Evolutionary conservation across 306 rosid genomes (phyloP).

Genomic region (Prunus mongolica): DNA sequence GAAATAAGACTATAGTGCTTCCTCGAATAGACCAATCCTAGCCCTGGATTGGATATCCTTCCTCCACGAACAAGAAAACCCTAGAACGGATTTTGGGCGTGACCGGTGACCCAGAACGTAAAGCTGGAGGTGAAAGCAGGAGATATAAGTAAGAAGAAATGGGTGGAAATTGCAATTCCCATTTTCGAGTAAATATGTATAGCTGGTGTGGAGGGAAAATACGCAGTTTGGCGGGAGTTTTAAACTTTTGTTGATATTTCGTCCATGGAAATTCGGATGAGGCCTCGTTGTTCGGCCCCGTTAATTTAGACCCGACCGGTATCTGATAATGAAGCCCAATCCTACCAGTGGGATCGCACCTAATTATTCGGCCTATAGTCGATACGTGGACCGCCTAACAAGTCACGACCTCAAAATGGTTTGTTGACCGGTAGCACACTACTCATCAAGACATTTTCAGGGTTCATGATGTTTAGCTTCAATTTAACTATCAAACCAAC

Average conservation of each 20-base stretch:
- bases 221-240: not conserved
- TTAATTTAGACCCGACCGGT: not conserved
- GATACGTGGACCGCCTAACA: no score
- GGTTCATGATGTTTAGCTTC: no score
- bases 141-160: not conserved
- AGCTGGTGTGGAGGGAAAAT: not conserved
- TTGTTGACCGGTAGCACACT: no score
- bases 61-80: constrained; percentile 13
- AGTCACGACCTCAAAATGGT: no score
- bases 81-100: not conserved
- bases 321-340: not conserved
- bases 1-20: not conserved
- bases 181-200: not conserved
- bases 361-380: not conserved
- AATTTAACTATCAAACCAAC: no score
- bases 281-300: not conserved
- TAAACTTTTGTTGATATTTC: not conserved
- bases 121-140: not conserved
- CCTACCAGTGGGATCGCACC: not conserved
- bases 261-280: not conserved
- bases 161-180: not conserved
- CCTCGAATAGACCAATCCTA: not conserved
- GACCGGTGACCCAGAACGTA: not conserved
- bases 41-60: constrained; percentile 7
- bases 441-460: no score